Base-by-base conservation (phyloP, 257 asterid species). In the Solanum piurae region DNA sequence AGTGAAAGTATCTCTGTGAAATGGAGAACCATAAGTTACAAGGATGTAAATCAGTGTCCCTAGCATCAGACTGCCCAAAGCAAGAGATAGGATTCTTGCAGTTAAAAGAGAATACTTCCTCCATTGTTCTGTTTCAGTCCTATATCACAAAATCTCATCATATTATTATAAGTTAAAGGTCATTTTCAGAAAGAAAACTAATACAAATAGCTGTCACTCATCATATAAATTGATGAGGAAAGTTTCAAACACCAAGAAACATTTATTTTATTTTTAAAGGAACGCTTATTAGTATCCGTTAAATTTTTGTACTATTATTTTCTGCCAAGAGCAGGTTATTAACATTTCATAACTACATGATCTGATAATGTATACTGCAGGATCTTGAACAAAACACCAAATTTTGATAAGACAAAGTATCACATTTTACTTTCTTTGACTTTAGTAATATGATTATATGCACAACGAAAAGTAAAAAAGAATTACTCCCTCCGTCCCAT, bases 21-120 rank as follows among this genome's bases (percentile, higher is more conserved):
- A 96, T 31, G 99, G 99, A 86, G 98, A 93, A 72, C 99, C 98
- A 91, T 92, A 94, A 3, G 93, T 93, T 55, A 66, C 89, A 80
- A 94, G 88, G 66, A 95, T 93, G 88, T 96, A 95, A 83, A 90
- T 66, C 90, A 96, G 88, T n/a, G 94, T 91, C 87, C 92, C 98
- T 76, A 96, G 89, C 98, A 96, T 95, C 88, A 95, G 66, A 90
- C 91, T 93, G 27, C 98, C 96, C 94, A 96, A 87, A 83, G 88
- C 84, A 85, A 91, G 83, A 90, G 93, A 96, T 66, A 95, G 85
- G 89, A 93, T 36, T 92, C 92, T 90, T 23, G 94, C 98, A 73
- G 86, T 88, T 83, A 80, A 69, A 86, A 90, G 94, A 69, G 96
- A 92, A 66, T 88, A 91, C 86, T 88, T 87, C 46, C 90, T 74